These are phyloP conservation scores for Sugiyamaella americana DNA, from an alignment of 805 yeast species.

Conservation along the genomic window DNA sequence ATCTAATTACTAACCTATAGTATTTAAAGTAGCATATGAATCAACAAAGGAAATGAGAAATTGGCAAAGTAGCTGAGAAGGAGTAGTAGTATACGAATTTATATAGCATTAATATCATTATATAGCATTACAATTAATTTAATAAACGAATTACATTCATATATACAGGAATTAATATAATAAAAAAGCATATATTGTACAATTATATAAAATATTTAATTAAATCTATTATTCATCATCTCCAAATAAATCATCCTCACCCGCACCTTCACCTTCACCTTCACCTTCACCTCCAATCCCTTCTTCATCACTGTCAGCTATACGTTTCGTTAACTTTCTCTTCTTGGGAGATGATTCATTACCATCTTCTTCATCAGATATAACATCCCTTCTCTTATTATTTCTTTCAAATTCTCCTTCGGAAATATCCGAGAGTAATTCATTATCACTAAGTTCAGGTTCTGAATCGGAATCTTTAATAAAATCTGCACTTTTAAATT, in stretches of 20 bases:
- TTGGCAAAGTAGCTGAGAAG: too few relatives aligned
- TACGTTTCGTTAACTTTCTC: slow-evolving; percentile 25
- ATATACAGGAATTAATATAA: too few relatives aligned
- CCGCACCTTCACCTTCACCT: slow-evolving; percentile 18
- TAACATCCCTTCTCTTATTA: slow-evolving; percentile 18
- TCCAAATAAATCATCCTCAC: slow-evolving; percentile 23
- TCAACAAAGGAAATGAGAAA: slow-evolving; percentile 37
- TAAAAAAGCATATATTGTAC: too few relatives aligned
- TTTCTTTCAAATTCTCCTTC: slow-evolving; percentile 32
- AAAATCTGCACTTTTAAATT: slow-evolving; percentile 30
- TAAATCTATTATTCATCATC: too few relatives aligned
- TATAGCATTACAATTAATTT: too few relatives aligned
- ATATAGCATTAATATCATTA: too few relatives aligned
- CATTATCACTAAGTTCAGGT: slow-evolving; percentile 33
- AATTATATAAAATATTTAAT: too few relatives aligned
- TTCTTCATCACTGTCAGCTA: slow-evolving; percentile 38
- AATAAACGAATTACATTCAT: too few relatives aligned
- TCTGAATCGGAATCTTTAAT: slow-evolving; percentile 36
- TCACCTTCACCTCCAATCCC: slow-evolving; percentile 12
- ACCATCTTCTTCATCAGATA: slow-evolving; percentile 19
- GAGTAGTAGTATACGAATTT: too few relatives aligned
- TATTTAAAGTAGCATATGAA: slow-evolving; percentile 23
- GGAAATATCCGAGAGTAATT: slow-evolving; percentile 21
- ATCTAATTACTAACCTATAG: slow-evolving; percentile 17
- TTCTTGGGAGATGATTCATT: slow-evolving; percentile 18